These are phyloP conservation scores for Ceratobasidium sp. DNA, from an alignment of 1,284 basidiomycete genomes.

Conservation along the genomic window DNA sequence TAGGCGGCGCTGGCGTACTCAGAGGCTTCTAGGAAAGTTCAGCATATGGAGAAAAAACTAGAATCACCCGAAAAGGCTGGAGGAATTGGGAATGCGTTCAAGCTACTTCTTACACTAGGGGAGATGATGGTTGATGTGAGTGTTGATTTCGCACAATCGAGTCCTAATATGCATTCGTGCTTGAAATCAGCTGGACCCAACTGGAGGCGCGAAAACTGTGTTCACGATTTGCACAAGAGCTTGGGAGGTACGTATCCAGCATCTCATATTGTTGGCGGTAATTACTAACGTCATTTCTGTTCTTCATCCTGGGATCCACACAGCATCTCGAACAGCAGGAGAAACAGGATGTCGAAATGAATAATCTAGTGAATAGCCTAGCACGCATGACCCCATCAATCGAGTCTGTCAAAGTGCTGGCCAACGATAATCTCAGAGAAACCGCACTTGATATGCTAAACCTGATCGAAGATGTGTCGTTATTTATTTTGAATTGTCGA, in stretches of 20 bases:
- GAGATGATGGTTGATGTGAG: background rate
- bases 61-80: background rate
- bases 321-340: background rate
- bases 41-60: background rate
- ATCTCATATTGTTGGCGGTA: background rate
- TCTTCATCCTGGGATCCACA: background rate
- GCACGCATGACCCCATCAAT: background rate
- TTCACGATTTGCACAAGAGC: background rate
- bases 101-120: background rate
- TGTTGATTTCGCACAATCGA: background rate
- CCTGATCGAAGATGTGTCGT: conserved; percentile 2
- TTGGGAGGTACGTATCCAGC: conserved; percentile 1
- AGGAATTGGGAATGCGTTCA: background rate
- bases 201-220: background rate
- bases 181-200: background rate
- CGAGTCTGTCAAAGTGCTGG: background rate
- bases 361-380: background rate
- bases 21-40: background rate
- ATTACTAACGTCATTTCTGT: background rate
- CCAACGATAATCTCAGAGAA: background rate
- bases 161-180: background rate
- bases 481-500: background rate
- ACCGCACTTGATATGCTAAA: background rate
- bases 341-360: background rate
- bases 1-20: background rate